phyloP scores from a whole-genome alignment of 441 rosid species.

The Manihot esculenta region DNA sequence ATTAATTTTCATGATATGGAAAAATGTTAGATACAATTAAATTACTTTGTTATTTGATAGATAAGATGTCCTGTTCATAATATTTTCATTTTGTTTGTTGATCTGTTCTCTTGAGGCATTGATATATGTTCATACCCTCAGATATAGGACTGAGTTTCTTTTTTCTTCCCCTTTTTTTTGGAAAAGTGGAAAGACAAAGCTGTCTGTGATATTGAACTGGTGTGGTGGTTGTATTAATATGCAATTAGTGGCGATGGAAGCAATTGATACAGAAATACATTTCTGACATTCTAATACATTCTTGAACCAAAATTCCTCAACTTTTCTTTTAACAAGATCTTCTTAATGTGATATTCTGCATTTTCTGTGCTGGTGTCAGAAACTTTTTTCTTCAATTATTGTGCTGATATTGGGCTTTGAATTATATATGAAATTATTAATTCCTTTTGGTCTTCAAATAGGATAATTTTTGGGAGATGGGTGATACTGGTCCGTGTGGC shows the following conservation, averaged over 20 bases:
- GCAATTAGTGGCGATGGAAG: background rate
- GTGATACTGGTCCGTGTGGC: constrained; percentile 99
- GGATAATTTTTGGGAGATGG: constrained; percentile 99
- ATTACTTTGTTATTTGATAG: background rate
- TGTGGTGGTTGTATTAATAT: background rate
- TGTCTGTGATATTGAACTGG: background rate
- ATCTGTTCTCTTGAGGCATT: background rate
- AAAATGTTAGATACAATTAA: background rate
- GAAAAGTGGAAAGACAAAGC: background rate
- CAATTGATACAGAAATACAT: background rate
- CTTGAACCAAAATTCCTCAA: background rate
- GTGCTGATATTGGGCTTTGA: background rate
- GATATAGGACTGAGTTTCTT: background rate
- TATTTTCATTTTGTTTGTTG: background rate
- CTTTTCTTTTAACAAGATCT: background rate
- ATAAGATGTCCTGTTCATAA: background rate
- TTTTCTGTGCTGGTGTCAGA: background rate
- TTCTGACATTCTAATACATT: background rate
- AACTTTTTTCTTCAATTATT: background rate
- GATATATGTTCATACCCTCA: background rate
- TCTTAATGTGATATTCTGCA: background rate
- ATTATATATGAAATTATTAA: constrained; percentile 15
- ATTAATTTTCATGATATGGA: background rate
- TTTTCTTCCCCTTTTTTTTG: too few relatives aligned
- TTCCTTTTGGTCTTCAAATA: constrained; percentile 27